phyloP scores from a whole-genome alignment of 2,329 filamentous ascomycete genomes.

The Dichotomopilus funicola region DNA sequence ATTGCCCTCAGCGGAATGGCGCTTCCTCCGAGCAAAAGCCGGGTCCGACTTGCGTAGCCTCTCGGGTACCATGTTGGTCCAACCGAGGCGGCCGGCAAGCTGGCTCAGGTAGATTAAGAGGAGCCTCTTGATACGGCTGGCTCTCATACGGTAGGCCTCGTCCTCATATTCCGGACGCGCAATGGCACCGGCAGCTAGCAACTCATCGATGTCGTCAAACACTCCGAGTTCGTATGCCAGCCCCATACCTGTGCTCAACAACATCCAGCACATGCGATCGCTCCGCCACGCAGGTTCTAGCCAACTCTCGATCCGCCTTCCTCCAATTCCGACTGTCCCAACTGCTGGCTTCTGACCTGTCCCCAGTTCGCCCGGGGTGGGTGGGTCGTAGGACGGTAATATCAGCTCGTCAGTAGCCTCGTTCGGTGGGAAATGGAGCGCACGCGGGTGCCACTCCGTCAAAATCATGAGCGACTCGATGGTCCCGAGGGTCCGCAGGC shows the following conservation, averaged over 20 bases:
- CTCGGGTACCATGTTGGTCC: slow-evolving; percentile 87
- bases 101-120: slow-evolving; percentile 89
- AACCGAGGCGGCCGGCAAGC: slow-evolving; percentile 83
- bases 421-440: slow-evolving; percentile 84
- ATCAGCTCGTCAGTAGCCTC: slow-evolving; percentile 66
- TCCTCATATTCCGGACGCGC: slow-evolving; percentile 64
- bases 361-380: slow-evolving; percentile 37
- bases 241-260: slow-evolving; percentile 83
- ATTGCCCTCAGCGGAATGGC: slow-evolving; percentile 46
- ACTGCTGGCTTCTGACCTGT: slow-evolving; percentile 38
- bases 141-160: slow-evolving; percentile 68
- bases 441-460: slow-evolving; percentile 94
- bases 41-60: slow-evolving; percentile 53
- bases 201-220: slow-evolving; percentile 81
- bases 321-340: slow-evolving; percentile 63
- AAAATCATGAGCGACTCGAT: slow-evolving; percentile 91
- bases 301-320: slow-evolving; percentile 87
- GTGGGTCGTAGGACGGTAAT: slow-evolving; percentile 51
- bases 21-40: slow-evolving; percentile 45
- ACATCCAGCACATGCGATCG: slow-evolving; percentile 97
- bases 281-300: slow-evolving; percentile 92
- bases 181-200: slow-evolving; percentile 52
- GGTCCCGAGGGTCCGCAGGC: slow-evolving; percentile 81
- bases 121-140: slow-evolving; percentile 74
- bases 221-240: slow-evolving; percentile 91